Conservation (phyloP, 345 rosid species). For the Bruguiera gymnorhiza region DNA sequence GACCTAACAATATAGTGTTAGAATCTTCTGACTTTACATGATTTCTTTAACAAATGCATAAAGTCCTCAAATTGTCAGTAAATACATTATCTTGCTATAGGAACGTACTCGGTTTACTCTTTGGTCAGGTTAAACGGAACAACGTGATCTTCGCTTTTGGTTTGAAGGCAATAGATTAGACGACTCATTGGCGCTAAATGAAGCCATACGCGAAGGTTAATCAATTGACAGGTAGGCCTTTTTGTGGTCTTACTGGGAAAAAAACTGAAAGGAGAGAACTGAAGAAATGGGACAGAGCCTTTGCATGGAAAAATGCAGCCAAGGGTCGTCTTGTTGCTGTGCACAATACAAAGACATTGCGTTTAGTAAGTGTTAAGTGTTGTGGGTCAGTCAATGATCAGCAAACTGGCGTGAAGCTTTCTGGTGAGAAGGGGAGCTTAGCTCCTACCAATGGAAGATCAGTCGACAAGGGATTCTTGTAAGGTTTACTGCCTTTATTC, state of each 20-base stretch:
- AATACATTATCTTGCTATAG: not conserved
- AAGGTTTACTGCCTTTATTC: not conserved
- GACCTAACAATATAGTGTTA: no score
- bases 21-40: no score
- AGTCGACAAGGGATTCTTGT: slow-evolving; percentile 18
- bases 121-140: not conserved
- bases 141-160: not conserved
- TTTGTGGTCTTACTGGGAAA: slow-evolving; percentile 7
- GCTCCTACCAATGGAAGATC: slow-evolving; percentile 17
- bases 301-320: not conserved
- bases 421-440: slow-evolving; percentile 3
- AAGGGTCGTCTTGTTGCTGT: slow-evolving; percentile 5
- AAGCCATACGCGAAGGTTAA: slow-evolving; percentile 9
- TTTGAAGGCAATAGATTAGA: slow-evolving; percentile 1
- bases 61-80: not conserved
- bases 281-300: slow-evolving; percentile 8
- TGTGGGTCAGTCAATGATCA: slow-evolving; percentile 20
- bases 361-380: slow-evolving; percentile 20
- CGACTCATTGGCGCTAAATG: slow-evolving; percentile 4
- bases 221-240: slow-evolving; percentile 15
- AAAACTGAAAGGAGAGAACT: slow-evolving; percentile 9
- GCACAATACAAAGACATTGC: not conserved
- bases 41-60: not conserved
- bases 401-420: slow-evolving; percentile 8
- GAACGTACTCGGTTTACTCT: not conserved